phyloP scores from a whole-genome alignment of 148 eudicot species.

The Agrostemma githago region DNA sequence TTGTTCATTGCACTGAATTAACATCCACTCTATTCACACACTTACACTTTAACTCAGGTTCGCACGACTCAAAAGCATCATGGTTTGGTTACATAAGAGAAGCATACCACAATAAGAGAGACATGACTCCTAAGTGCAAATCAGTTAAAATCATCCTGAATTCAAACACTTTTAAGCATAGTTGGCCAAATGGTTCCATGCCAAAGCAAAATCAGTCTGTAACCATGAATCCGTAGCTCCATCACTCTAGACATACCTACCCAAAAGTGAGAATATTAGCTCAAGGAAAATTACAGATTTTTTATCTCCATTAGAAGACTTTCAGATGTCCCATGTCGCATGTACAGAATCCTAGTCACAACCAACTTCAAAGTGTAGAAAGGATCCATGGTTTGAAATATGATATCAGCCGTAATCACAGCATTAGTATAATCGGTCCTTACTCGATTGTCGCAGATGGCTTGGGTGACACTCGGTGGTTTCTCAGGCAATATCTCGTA shows the following conservation, averaged over 20 bases:
- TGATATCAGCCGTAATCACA: too few species aligned
- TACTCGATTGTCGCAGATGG: too few species aligned
- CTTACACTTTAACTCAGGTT: too few species aligned
- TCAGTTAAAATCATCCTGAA: not conserved
- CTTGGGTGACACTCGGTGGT: too few species aligned
- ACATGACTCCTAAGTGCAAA: slow-evolving; percentile 2
- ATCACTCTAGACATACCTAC: not conserved
- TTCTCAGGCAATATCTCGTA: too few species aligned
- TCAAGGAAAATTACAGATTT: not conserved
- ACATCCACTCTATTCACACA: not conserved
- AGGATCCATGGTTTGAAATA: too few species aligned
- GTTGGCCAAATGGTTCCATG: too few species aligned
- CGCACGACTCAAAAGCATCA: not conserved
- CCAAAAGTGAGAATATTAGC: not conserved
- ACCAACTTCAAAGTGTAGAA: not conserved
- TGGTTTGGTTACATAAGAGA: not conserved
- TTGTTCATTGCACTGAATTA: too few species aligned
- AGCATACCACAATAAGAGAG: not conserved
- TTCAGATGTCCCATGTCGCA: too few species aligned
- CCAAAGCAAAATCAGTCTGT: too few species aligned
- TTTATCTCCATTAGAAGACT: not conserved
- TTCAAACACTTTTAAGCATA: too few species aligned
- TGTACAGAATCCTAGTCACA: not conserved
- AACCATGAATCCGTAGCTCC: not conserved
- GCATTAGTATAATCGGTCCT: too few species aligned